Conservation (phyloP, 306 rosid species). For the Senna tora region DNA sequence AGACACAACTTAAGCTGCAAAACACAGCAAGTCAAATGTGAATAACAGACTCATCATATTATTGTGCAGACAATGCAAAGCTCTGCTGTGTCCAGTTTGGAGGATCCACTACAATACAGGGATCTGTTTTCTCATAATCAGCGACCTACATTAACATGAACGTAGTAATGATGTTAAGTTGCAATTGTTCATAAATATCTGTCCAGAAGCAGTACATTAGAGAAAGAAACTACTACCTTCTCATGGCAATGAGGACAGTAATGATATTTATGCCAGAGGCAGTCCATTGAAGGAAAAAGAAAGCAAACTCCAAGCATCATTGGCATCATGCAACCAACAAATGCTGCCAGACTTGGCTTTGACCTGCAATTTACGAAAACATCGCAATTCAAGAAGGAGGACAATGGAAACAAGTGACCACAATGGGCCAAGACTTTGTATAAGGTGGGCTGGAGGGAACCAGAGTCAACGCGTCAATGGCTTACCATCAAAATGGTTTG, state of each 20-base stretch:
- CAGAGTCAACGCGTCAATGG: neutral
- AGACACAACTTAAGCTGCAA: slow-evolving; percentile 21
- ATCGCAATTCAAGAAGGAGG: neutral
- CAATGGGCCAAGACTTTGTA: neutral
- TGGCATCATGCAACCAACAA: slow-evolving; percentile 83
- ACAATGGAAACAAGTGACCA: neutral
- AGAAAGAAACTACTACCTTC: slow-evolving; percentile 52
- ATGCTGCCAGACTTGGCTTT: slow-evolving; percentile 76
- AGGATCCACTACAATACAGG: slow-evolving; percentile 85
- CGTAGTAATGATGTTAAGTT: neutral
- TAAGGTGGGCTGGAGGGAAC: too few relatives aligned
- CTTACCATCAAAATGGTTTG: slow-evolving; percentile 6
- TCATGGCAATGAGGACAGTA: slow-evolving; percentile 78
- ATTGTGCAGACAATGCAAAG: slow-evolving; percentile 79
- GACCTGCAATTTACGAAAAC: slow-evolving; percentile 51
- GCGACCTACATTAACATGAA: slow-evolving; percentile 61
- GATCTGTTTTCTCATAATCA: slow-evolving; percentile 78
- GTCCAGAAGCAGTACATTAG: neutral
- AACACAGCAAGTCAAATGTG: slow-evolving; percentile 18
- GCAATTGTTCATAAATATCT: neutral
- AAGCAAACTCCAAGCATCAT: slow-evolving; percentile 86
- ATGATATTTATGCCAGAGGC: slow-evolving; percentile 96
- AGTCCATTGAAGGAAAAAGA: slow-evolving; percentile 84
- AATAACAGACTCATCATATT: slow-evolving; percentile 25
- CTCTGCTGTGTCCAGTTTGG: slow-evolving; percentile 79